Evolutionary conservation across 345 rosid species (phyloP).

Genomic region (Ailanthus altissimus): DNA sequence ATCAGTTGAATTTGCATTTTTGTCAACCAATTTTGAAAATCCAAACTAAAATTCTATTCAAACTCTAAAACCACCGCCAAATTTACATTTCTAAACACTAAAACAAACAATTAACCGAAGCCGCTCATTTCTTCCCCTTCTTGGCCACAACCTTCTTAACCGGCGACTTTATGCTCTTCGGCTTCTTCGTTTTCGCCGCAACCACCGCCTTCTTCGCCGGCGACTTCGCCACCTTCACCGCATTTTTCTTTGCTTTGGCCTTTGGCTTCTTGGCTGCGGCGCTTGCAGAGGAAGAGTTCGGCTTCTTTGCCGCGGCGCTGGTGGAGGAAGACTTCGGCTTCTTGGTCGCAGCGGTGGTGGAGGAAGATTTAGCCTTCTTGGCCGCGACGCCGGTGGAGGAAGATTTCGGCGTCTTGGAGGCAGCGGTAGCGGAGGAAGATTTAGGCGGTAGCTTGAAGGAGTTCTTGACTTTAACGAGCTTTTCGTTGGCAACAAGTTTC

Average conservation of each 20-base stretch:
- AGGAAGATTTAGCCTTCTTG: conserved; percentile 15
- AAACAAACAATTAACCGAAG: neutral
- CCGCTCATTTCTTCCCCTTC: conserved; percentile 25
- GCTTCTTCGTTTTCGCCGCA: conserved; percentile 27
- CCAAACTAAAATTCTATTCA: neutral
- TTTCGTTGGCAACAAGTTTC: conserved; percentile 46
- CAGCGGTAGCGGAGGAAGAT: conserved; percentile 16
- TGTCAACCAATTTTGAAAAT: neutral
- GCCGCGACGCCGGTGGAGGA: neutral
- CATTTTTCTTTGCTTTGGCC: conserved; percentile 7
- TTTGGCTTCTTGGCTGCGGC: conserved; percentile 14
- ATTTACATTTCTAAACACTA: conserved; percentile 13
- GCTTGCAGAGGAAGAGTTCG: neutral
- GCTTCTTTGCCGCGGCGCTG: conserved; percentile 6
- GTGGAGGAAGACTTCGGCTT: conserved; percentile 1
- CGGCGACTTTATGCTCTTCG: conserved; percentile 41
- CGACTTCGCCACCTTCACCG: conserved; percentile 10
- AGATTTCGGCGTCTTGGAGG: conserved; percentile 17
- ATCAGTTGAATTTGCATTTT: neutral
- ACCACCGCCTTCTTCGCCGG: conserved; percentile 22
- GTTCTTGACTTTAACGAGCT: conserved; percentile 50
- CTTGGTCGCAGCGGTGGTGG: neutral
- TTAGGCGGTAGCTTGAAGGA: conserved; percentile 47
- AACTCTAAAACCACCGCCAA: neutral
- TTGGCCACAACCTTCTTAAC: conserved; percentile 37